Percentiles rank a stretch among this genome's conserved stretches.
Evolutionary conservation across 2,329 filamentous ascomycete species (phyloP).

Genomic region (Claviceps cyperi): DNA sequence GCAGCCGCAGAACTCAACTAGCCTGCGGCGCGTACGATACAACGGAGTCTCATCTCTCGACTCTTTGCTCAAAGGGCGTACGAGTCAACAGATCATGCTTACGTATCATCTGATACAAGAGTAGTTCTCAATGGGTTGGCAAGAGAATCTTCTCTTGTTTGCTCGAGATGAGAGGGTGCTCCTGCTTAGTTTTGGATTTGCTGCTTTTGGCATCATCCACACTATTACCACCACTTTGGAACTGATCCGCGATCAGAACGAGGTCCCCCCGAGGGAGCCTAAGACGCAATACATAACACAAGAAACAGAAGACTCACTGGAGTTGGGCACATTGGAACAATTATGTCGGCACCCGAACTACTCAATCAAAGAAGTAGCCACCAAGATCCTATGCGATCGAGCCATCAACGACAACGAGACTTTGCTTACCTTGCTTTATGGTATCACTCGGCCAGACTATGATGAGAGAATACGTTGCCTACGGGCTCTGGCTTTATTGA

Average conservation of each 20-base stretch:
- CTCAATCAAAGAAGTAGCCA: slow-evolving; percentile 54
- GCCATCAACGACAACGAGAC: slow-evolving; percentile 43
- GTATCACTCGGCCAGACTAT: slow-evolving; percentile 44
- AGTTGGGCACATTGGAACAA: slow-evolving; percentile 49
- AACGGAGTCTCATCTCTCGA: too few relatives aligned
- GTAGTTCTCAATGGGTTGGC: slow-evolving; percentile 23
- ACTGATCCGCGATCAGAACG: slow-evolving; percentile 47
- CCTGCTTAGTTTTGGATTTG: slow-evolving; percentile 38
- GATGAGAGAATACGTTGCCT: slow-evolving; percentile 43
- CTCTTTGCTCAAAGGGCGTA: background rate
- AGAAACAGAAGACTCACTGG: slow-evolving; percentile 58
- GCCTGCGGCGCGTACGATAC: background rate
- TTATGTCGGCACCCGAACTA: slow-evolving; percentile 58
- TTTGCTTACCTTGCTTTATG: slow-evolving; percentile 37
- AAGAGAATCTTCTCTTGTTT: slow-evolving; percentile 15
- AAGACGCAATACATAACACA: slow-evolving; percentile 62
- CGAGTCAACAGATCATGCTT: slow-evolving; percentile 5
- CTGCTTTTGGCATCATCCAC: slow-evolving; percentile 42
- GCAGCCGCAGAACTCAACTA: slow-evolving; percentile 9
- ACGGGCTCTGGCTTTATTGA: slow-evolving; percentile 40
- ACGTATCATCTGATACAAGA: slow-evolving; percentile 7
- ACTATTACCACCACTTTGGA: slow-evolving; percentile 44
- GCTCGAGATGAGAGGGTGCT: slow-evolving; percentile 38
- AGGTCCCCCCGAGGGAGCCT: slow-evolving; percentile 48
- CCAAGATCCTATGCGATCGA: slow-evolving; percentile 41